Evolutionary conservation across 2,329 filamentous ascomycete species (phyloP).

Genomic region (Fusarium staphyleae): DNA sequence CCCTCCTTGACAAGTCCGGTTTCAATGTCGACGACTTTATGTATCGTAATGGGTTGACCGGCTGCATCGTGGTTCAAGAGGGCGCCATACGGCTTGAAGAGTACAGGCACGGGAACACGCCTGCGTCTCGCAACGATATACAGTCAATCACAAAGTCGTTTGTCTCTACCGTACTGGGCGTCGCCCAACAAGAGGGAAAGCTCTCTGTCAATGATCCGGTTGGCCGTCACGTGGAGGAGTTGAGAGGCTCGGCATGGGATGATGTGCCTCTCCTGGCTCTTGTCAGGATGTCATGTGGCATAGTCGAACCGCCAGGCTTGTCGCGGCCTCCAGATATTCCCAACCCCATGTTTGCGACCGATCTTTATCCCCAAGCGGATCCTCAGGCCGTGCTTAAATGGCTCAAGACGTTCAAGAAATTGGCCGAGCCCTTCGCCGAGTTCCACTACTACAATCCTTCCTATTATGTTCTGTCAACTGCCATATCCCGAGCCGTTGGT

Average conservation of each 20-base stretch:
- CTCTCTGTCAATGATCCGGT: conserved; percentile 21
- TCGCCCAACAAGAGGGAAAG: conserved; percentile 24
- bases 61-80: conserved; percentile 21
- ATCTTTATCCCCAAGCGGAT: conserved; percentile 23
- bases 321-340: conserved; percentile 20
- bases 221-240: conserved; percentile 18
- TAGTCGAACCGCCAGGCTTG: conserved; percentile 25
- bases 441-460: conserved; percentile 36
- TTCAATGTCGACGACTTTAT: conserved; percentile 16
- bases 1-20: not conserved
- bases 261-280: conserved; percentile 26
- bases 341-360: conserved; percentile 28
- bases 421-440: conserved; percentile 30
- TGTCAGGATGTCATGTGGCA: conserved; percentile 25
- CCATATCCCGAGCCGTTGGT: conserved; percentile 20
- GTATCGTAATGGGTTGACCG: conserved; percentile 20
- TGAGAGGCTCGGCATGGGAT: conserved; percentile 22
- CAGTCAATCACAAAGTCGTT: conserved; percentile 29
- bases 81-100: conserved; percentile 17
- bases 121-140: conserved; percentile 21
- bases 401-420: conserved; percentile 23
- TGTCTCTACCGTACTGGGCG: conserved; percentile 17
- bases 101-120: conserved; percentile 25
- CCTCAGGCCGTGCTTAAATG: conserved; percentile 20
- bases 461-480: conserved; percentile 24